Evolutionary conservation across 768 basidiomycete species (phyloP).

Genomic region (Pisolithus albus): DNA sequence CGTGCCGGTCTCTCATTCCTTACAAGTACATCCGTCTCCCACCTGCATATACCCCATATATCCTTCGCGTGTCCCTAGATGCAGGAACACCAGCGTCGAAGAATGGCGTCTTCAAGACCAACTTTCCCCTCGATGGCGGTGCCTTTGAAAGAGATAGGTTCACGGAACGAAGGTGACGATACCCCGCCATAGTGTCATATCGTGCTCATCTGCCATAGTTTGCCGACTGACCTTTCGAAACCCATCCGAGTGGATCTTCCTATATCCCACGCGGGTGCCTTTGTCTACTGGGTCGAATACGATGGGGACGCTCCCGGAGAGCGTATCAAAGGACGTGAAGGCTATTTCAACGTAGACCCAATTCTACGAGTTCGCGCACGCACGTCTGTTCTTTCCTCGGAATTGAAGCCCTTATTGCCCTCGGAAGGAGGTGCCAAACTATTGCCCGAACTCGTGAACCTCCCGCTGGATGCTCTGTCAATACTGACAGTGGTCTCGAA

Average conservation of each 20-base stretch:
- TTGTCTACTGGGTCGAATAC: slow-evolving; percentile 93
- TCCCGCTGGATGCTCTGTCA: slow-evolving; percentile 83
- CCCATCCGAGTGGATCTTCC: slow-evolving; percentile 92
- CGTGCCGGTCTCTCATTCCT: slow-evolving; percentile 6
- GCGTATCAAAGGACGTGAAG: slow-evolving; percentile 76
- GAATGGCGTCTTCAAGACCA: slow-evolving; percentile 91
- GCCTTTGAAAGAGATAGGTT: slow-evolving; percentile 70
- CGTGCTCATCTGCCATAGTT: slow-evolving; percentile 37
- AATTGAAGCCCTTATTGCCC: slow-evolving; percentile 46
- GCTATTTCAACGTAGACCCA: slow-evolving; percentile 96
- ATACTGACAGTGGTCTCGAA: slow-evolving; percentile 92
- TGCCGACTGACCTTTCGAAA: slow-evolving; percentile 82
- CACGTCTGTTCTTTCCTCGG: slow-evolving; percentile 59
- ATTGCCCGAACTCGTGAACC: slow-evolving; percentile 46
- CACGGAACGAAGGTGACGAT: slow-evolving; percentile 64
- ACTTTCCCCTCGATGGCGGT: slow-evolving; percentile 94
- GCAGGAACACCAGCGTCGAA: slow-evolving; percentile 87
- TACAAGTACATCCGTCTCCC: slow-evolving; percentile 91
- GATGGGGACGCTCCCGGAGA: slow-evolving; percentile 52
- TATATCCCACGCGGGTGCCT: slow-evolving; percentile 94
- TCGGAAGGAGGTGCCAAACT: slow-evolving; percentile 47
- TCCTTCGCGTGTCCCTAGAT: slow-evolving; percentile 84
- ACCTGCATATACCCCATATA: slow-evolving; percentile 81
- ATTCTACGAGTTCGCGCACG: slow-evolving; percentile 71
- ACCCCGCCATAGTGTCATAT: neutral